Conservation (phyloP, 208 protist species). For the Plasmodiophora brassicae region DNA sequence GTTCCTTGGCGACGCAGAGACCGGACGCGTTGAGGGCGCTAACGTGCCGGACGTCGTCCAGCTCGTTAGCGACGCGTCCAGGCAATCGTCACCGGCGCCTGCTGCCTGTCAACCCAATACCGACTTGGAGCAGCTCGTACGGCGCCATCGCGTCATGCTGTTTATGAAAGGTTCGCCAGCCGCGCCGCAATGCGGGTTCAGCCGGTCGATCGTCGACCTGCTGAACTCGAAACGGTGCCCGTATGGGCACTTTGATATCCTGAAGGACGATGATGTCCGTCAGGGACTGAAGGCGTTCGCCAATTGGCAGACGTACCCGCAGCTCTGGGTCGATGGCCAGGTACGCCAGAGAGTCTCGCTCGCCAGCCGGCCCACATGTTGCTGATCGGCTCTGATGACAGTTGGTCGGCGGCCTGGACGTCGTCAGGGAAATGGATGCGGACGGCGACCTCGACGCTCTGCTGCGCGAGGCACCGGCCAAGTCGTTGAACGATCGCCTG, state of each 20-base stretch:
- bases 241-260: constrained; percentile 48
- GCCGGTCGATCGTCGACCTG: constrained; percentile 35
- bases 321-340: constrained; percentile 32
- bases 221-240: not conserved
- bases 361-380: not conserved
- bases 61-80: not conserved
- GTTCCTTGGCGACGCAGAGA: not conserved
- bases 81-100: not conserved
- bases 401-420: constrained; percentile 26
- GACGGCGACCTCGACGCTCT: constrained; percentile 10
- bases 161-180: constrained; percentile 50
- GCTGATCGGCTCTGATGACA: not conserved
- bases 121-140: no score
- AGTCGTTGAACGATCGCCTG: constrained; percentile 30
- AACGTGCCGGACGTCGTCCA: not conserved
- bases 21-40: no score
- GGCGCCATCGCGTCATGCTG: constrained; percentile 1
- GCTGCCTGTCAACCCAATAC: no score
- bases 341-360: not conserved
- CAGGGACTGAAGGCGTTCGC: constrained; percentile 39
- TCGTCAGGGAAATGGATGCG: constrained; percentile 15
- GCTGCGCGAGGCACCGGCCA: not conserved
- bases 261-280: constrained; percentile 47
- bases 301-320: constrained; percentile 44
- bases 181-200: constrained; percentile 46